phyloP scores from a whole-genome alignment of 2,329 filamentous ascomycete genomes.

The Talaromyces islandicus region DNA sequence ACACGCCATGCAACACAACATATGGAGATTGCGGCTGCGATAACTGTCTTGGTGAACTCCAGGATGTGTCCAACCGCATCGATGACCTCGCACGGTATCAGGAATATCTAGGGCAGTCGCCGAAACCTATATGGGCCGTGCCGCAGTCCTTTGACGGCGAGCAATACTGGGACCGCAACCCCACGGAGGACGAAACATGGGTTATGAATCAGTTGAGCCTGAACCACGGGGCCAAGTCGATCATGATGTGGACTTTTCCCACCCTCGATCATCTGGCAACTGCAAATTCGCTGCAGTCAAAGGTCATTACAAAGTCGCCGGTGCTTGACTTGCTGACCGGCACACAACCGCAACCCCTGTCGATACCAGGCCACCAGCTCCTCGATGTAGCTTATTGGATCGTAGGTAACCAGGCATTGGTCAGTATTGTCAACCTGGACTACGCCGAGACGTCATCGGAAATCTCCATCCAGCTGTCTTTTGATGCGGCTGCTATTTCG shows the following conservation, averaged over 20 bases:
- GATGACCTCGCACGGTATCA: constrained; percentile 7
- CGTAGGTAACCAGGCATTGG: constrained; percentile 4
- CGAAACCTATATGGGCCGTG: constrained; percentile 8
- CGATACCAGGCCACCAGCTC: background rate
- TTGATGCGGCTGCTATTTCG: background rate
- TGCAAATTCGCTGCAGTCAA: constrained; percentile 9
- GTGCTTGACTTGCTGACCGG: constrained; percentile 9
- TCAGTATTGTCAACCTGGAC: constrained; percentile 8
- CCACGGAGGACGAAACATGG: constrained; percentile 7
- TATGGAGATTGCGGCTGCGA: constrained; percentile 11
- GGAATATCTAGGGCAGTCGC: constrained; percentile 6
- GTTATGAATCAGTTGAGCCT: constrained; percentile 9
- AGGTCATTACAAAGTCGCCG: constrained; percentile 5
- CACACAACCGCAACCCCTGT: background rate
- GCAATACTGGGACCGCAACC: constrained; percentile 8
- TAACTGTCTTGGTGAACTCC: constrained; percentile 7
- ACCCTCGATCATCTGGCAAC: constrained; percentile 1
- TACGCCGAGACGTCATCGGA: constrained; percentile 1
- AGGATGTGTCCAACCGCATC: constrained; percentile 9
- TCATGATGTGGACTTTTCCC: constrained; percentile 9
- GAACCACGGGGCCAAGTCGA: constrained; percentile 11
- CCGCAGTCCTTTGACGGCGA: constrained; percentile 10
- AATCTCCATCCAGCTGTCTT: constrained; percentile 1
- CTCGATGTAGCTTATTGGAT: constrained; percentile 8
- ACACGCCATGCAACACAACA: constrained; percentile 7